Base-by-base conservation (phyloP, 202 grass and related monocot genomes). In the Digitaria exilis region DNA sequence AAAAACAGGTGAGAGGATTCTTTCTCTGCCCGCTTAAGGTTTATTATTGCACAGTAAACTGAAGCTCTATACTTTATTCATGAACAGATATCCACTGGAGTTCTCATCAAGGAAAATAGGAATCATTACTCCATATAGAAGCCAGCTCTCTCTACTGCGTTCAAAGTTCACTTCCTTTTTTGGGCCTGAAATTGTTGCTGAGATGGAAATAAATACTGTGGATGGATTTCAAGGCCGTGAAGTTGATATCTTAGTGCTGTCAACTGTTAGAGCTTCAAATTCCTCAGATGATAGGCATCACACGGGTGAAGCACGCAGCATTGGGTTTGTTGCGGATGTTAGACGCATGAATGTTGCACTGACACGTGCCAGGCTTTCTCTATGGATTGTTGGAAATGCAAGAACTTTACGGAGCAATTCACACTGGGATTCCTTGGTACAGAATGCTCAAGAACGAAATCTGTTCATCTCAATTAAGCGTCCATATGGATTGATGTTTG, bases 141-240 rank as follows among this genome's bases (percentile, higher is more conserved):
- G 93, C 84, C 96, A 98, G 73, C 90, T 95, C 81, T 95, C 85
- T 70, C 76, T 95, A 65, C 24, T 98, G 59, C 88, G 91, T 71
- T 95, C 90, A 63, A 92, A 76, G 58, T 95, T 95, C 71, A 92
- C 84, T 79, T 82, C 71, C 48, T 80, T 55, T 68, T 95, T 98
- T 87, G 93, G 93, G 26, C 77, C 93, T 58, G 96, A 98, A 75
- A 77, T 89, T 80, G 82, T 92, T 88, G 83, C 89, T 75, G 96
- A 95, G 37, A 95, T 94, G 89, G 96, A 98, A 86, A 87, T 98
- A 29, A 98, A 95, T 65, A 98, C 96, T 25, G 91, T 98, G 71
- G 93, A 98, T 84, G 96, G 96, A 73, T 98, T 98, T 88, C 96
- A 98, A 95, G 96, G 96, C 35, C 96, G 96, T 73, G 96, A 98